Base-by-base conservation (phyloP, 2,329 filamentous ascomycete genomes). In the Alternaria sp. region DNA sequence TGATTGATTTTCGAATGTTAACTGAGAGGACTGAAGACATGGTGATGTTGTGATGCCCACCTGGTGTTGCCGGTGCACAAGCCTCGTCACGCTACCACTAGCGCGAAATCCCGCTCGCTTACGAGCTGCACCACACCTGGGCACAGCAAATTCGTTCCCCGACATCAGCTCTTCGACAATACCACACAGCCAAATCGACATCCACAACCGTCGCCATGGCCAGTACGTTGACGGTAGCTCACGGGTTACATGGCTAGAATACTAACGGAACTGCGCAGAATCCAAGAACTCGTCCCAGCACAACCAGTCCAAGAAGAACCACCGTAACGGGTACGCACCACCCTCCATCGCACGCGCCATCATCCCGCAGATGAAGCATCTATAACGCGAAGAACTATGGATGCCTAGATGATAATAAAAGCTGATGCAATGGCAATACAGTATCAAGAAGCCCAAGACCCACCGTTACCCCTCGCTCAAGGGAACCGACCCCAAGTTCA, bases 371-470 rank as follows among this genome's bases (percentile, higher is more conserved):
- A 62, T 50, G 43, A 30, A 23, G 0, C 26, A 30, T 25, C 15
- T 43, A 37, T 28, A 20, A 20, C 37, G 25, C 33, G 23, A 30
- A 33, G 14, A 12, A 58, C 14, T 11, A 51, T 26, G 30, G 44
- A 50, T 20, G 15, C 23, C 45, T 59, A 33, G 18, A 57, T 60
- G 56, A 58, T 65, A 55, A 58, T 41, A 46, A 55, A 55, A 55
- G 62, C 72, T 76, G 64, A 77, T 55, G 15, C 63, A 60, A 57
- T 66, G 57, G 58, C 58, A 61, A 37, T 63, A 50, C 83, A 97
- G 95, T 87, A 99, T 99, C 90, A 98, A 98, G 92, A 98, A 97
- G 92, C 96, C 96, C 75, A 97, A 97, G 90, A 98, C 96, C 82
- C 90, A 94, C 86, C 90, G 96, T 88, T 99, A 99, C 88, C 96